Base-by-base conservation (phyloP, 192 early-diverging fungal genomes). In the Gaertneriomyces sp. region DNA sequence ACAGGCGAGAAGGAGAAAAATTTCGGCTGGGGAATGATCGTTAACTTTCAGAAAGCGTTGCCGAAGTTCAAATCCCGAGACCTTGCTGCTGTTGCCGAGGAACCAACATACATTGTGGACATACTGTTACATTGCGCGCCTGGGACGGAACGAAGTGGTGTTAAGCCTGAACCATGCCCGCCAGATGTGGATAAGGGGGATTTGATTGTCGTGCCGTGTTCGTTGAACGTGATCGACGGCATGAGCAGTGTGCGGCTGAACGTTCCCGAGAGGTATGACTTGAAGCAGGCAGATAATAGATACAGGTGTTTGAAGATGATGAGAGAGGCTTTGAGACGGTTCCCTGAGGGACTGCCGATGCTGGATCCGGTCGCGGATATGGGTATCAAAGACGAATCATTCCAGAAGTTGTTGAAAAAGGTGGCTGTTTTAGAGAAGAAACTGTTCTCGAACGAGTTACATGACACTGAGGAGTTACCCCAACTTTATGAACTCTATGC, bases 11-110 rank as follows among this genome's bases (percentile, higher is more conserved):
- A 68, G 33, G 62, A 75, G 9, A 44, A 58, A 69, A 83, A 96
- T 58, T 98, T 94, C 81, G 96, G 93, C 52, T 98, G 93, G 93
- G 93, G 94, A 38, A 83, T 91, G 39, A 84, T 96, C 40, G 75
- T 88, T n/a, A 89, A 83, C 57, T 90, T 84, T 70, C 76, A 86
- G 54, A 88, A 91, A 64, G 73, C 67, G 51, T 58, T 77, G n/a
- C 51, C 69, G 41, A 73, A 71, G 53, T 45, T 45, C 57, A 73
- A 75, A 45, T 72, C 63, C 38, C 62, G 56, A 42, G 72, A 71
- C 52, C 38, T 80, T 14, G 53, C 69, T 6, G 66, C 74, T 10
- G 50, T 43, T 10, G 58, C 64, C 4, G 69, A 75, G 33, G 75
- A 46, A 60, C 88, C 79, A 39, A 85, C 74, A 25, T 92, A 90